Evolutionary conservation across 305 asterid species (phyloP).

Genomic region (Fraxinus albicans): DNA sequence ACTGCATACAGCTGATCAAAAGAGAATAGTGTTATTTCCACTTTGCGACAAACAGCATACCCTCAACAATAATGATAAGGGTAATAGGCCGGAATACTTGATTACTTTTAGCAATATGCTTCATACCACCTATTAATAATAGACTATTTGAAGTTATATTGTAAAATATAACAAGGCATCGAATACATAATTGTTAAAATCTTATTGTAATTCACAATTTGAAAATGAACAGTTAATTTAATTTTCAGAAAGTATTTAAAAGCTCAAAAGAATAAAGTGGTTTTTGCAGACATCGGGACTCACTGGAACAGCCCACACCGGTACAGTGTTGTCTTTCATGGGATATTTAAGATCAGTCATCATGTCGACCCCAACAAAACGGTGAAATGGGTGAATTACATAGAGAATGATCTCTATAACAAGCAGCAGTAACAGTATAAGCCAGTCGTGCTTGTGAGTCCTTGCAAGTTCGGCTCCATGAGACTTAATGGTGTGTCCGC

Average conservation of each 20-base stretch:
- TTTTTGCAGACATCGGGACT: conserved; percentile 27
- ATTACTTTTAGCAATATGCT: neutral
- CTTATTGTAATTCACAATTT: neutral
- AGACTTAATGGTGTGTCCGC: conserved; percentile 58
- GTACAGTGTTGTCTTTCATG: conserved; percentile 71
- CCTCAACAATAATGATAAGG: neutral
- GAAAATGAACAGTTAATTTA: neutral
- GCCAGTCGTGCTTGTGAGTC: conserved; percentile 72
- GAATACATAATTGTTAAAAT: neutral
- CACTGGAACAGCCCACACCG: conserved; percentile 84
- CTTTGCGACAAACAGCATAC: neutral
- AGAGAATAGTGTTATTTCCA: neutral
- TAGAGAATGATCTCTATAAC: conserved; percentile 40
- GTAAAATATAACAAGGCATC: neutral
- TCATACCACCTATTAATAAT: neutral
- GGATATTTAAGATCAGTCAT: conserved; percentile 78
- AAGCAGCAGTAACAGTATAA: conserved; percentile 57
- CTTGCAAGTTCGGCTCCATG: conserved; percentile 65
- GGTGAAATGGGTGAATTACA: conserved; percentile 58
- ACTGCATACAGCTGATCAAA: conserved; percentile 59
- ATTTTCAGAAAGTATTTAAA: neutral
- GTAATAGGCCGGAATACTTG: neutral
- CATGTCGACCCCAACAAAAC: conserved; percentile 74
- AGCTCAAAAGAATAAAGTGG: neutral
- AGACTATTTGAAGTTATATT: neutral